A percentile compares a stretch with the other conserved stretches of the same genome.
These are phyloP conservation scores for Pseudozyma sp. DNA, from an alignment of 1,284 basidiomycete species.

Conservation along the genomic window DNA sequence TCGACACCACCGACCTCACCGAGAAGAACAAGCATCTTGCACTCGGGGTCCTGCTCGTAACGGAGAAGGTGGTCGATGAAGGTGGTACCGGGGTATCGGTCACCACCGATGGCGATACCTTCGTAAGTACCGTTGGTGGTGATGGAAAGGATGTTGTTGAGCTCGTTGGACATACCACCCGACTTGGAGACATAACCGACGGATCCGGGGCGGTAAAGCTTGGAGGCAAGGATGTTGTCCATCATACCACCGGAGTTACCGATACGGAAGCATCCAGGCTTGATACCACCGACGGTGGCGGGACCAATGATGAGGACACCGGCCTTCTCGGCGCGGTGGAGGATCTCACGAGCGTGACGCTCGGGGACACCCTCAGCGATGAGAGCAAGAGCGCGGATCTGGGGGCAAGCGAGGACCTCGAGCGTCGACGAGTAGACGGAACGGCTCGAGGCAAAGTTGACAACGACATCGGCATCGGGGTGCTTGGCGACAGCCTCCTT, in stretches of 20 bases:
- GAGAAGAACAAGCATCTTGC: constrained; percentile 98
- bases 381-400: constrained; percentile 86
- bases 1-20: constrained; percentile 99
- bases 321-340: constrained; percentile 87
- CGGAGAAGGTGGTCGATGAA: constrained; percentile 99
- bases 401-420: constrained; percentile 81
- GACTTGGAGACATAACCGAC: constrained; percentile 99
- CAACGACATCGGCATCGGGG: constrained; percentile 94
- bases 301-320: constrained; percentile 96
- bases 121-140: constrained; percentile 99
- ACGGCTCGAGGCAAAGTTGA: constrained; percentile 96
- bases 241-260: constrained; percentile 99
- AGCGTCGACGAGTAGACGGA: constrained; percentile 95
- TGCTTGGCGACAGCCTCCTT: constrained; percentile 94
- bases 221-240: constrained; percentile 99
- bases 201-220: constrained; percentile 96
- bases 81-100: constrained; percentile 96
- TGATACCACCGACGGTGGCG: constrained; percentile 98
- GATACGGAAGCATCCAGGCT: constrained; percentile 99
- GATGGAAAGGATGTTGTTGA: constrained; percentile 99
- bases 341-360: constrained; percentile 94
- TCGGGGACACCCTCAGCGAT: constrained; percentile 99
- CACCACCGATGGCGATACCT: constrained; percentile 99
- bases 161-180: constrained; percentile 99
- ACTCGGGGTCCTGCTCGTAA: constrained; percentile 95